These are phyloP conservation scores for Coniophora puteana DNA, from an alignment of 1,284 basidiomycete species.

Conservation along the genomic window DNA sequence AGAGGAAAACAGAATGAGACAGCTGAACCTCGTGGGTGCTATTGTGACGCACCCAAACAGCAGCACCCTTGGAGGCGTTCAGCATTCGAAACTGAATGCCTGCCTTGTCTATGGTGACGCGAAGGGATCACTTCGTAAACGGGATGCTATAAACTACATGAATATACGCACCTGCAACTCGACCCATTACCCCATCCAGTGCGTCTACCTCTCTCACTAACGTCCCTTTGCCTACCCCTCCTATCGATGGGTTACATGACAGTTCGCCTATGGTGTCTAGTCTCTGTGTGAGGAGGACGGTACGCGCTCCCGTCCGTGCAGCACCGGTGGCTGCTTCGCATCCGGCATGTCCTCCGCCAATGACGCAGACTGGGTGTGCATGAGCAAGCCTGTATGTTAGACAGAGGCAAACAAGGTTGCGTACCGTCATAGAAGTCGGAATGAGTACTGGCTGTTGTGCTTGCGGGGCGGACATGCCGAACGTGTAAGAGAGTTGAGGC, in stretches of 20 bases:
- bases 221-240: constrained; percentile 87
- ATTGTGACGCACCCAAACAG: constrained; percentile 67
- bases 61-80: constrained; percentile 83
- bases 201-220: constrained; percentile 88
- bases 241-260: constrained; percentile 89
- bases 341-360: constrained; percentile 91
- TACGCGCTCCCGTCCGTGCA: constrained; percentile 77
- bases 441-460: too few relatives aligned
- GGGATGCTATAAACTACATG: not conserved
- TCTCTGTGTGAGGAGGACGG: constrained; percentile 78
- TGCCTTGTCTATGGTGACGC: constrained; percentile 67
- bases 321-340: constrained; percentile 87
- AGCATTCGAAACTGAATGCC: constrained; percentile 87
- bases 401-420: constrained; percentile 1
- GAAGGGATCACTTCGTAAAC: not conserved
- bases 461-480: too few relatives aligned
- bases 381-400: not conserved
- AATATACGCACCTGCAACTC: constrained; percentile 56
- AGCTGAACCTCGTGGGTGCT: not conserved
- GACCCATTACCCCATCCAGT: constrained; percentile 78
- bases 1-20: not conserved
- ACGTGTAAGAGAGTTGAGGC: too few relatives aligned
- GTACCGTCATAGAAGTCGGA: constrained; percentile 21
- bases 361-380: constrained; percentile 62
- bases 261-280: constrained; percentile 82